phyloP scores from a whole-genome alignment of 495 filamentous ascomycete species.

The Xylaria castorea region DNA sequence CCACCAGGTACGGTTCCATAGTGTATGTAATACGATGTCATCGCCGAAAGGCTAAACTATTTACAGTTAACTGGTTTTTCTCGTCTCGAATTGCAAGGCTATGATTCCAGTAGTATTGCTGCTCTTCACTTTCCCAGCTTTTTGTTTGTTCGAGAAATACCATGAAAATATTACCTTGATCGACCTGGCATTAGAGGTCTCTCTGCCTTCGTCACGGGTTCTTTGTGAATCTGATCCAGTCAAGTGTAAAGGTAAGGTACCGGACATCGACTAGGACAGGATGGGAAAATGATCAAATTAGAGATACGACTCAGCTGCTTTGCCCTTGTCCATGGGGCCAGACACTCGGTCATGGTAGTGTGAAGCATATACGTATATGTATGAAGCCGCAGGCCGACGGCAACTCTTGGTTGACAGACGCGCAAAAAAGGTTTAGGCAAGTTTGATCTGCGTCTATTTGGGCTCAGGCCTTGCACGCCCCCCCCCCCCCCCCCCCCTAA shows the following conservation, averaged over 20 bases:
- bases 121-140: background rate
- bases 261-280: conserved; percentile 7
- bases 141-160: background rate
- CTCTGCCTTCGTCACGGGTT: background rate
- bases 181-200: background rate
- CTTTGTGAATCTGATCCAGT: background rate
- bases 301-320: conserved; percentile 11
- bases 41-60: background rate
- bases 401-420: conserved; percentile 17
- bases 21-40: background rate
- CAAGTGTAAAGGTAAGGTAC: background rate
- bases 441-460: conserved; percentile 11
- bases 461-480: background rate
- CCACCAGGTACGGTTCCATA: no score
- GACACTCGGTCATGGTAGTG: background rate
- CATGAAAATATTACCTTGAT: background rate
- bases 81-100: background rate
- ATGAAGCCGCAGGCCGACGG: conserved; percentile 1
- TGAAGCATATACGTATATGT: background rate
- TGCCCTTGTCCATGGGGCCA: background rate
- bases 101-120: background rate
- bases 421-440: conserved; percentile 7
- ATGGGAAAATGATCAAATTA: background rate
- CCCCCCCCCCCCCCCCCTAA: no score
- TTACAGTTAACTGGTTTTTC: background rate